Evolutionary conservation across 2,329 filamentous ascomycete genomes (phyloP), one percentile per base, ranked within the genome.

Genomic region (Diplodia scrobiculata): DNA sequence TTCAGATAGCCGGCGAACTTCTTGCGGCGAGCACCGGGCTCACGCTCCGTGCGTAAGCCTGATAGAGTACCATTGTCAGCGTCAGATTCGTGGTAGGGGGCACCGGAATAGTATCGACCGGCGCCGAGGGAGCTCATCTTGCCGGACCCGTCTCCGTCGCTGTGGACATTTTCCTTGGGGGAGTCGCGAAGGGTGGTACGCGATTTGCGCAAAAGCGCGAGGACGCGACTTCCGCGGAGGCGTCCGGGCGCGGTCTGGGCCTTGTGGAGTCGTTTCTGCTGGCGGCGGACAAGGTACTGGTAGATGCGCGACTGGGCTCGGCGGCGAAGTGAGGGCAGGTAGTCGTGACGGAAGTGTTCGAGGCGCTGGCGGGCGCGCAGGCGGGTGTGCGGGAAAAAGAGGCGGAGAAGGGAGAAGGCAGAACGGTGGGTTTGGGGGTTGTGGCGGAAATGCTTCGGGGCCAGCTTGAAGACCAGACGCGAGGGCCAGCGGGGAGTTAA

Each of bases 291-390:
- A 66, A 96, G 83, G 69, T 89, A 91, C 53, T 84, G 84, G 75
- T 95, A 96, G 69, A 97, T 87, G 66, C 87, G 86, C 45, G 88
- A 88, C 78, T 96, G 92, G 9, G 91, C 79, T 63, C 84, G 83
- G 74, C 89, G 86, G 73, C 89, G 90, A 72, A 91, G 84, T 60
- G 83, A 80, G 13, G 91, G 91, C 27, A 96, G 78, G 5, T 86
- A 91, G 71, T 92, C 87, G 83, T 91, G 86, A 69, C 87, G 90
- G 76, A 97, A 87, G 70, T 84, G 81, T 71, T 88, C 84, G 64
- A 95, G 81, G 68, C 84, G 86, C 67, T 87, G 85, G 74, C 86
- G 87, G 71, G 88, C 88, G 70, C 83, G 85, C 68, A 85, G 83
- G 75, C 85, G 85, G 68, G 84, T 80, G 81, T n/a, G 89, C 87